These are phyloP conservation scores for Apiosordaria backusii DNA, from an alignment of 495 filamentous ascomycete species.

Conservation along the genomic window DNA sequence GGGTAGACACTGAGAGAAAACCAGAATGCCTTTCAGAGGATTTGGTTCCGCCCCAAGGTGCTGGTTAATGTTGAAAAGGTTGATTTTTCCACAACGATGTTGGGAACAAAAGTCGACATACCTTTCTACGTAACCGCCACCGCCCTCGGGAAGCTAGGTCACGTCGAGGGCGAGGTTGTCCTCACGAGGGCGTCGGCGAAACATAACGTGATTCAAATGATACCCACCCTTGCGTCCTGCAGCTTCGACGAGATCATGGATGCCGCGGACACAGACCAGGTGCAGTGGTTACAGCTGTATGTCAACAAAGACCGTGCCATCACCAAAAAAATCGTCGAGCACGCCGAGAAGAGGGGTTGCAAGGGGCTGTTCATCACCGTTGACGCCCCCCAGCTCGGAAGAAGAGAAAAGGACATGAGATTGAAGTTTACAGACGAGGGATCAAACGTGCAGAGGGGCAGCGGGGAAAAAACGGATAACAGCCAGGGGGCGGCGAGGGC, in stretches of 20 bases:
- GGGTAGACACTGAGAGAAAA: slow-evolving; percentile 90
- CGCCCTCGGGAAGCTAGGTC: slow-evolving; percentile 84
- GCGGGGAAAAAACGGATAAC: slow-evolving; percentile 67
- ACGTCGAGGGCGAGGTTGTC: slow-evolving; percentile 87
- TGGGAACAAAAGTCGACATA: slow-evolving; percentile 74
- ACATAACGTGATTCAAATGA: slow-evolving; percentile 94
- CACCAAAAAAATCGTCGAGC: slow-evolving; percentile 83
- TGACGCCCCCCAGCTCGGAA: slow-evolving; percentile 91
- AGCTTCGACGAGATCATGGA: slow-evolving; percentile 97
- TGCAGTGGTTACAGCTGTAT: slow-evolving; percentile 97
- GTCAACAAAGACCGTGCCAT: slow-evolving; percentile 95
- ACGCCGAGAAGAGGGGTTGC: slow-evolving; percentile 89
- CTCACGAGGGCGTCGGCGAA: slow-evolving; percentile 76
- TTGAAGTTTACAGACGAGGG: slow-evolving; percentile 85
- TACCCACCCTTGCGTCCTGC: slow-evolving; percentile 95
- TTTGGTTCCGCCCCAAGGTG: slow-evolving; percentile 91
- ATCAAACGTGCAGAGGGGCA: slow-evolving; percentile 66
- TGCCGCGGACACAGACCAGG: slow-evolving; percentile 72
- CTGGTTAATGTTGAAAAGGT: slow-evolving; percentile 84
- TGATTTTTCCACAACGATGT: slow-evolving; percentile 84
- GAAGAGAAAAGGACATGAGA: slow-evolving; percentile 94
- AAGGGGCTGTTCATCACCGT: slow-evolving; percentile 98
- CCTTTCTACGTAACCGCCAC: slow-evolving; percentile 94
- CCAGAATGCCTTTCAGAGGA: slow-evolving; percentile 91
- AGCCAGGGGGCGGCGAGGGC: slow-evolving; percentile 85